Evolutionary conservation across 371 early-diverging fungal species (phyloP).

Genomic region (Dichotomocladium elegans): DNA sequence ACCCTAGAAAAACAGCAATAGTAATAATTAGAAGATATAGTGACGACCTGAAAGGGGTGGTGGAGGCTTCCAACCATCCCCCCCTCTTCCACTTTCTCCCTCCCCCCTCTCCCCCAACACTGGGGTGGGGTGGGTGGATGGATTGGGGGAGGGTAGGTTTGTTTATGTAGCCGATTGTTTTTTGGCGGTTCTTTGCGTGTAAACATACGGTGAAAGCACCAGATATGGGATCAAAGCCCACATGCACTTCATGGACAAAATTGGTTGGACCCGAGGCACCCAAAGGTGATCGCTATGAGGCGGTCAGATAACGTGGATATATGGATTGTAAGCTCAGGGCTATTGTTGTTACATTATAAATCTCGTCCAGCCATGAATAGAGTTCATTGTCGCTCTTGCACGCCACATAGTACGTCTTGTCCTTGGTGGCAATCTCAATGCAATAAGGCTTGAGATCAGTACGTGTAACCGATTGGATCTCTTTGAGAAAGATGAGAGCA

Average conservation of each 20-base stretch:
- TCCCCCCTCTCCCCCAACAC: too few species aligned
- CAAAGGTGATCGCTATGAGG: slow-evolving; percentile 35
- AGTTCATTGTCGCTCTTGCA: slow-evolving; percentile 94
- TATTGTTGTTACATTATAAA: slow-evolving; percentile 68
- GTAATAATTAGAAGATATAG: too few species aligned
- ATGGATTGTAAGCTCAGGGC: too few species aligned
- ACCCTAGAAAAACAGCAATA: slow-evolving; percentile 68
- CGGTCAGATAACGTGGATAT: too few species aligned
- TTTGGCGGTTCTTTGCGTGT: background rate
- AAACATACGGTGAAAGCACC: slow-evolving; percentile 87
- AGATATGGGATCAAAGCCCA: slow-evolving; percentile 91
- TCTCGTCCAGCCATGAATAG: slow-evolving; percentile 96
- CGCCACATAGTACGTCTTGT: slow-evolving; percentile 83
- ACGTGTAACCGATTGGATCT: slow-evolving; percentile 81
- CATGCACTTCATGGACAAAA: slow-evolving; percentile 94
- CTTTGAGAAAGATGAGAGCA: slow-evolving; percentile 86
- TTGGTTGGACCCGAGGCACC: slow-evolving; percentile 93
- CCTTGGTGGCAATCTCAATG: slow-evolving; percentile 88
- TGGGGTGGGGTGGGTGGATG: too few species aligned
- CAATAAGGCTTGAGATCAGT: slow-evolving; percentile 88
- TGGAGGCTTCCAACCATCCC: too few species aligned
- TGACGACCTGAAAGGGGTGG: too few species aligned
- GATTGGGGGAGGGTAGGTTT: too few species aligned
- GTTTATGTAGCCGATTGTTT: too few species aligned
- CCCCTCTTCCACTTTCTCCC: too few species aligned